Evolutionary conservation across 2,329 filamentous ascomycete species (phyloP), one percentile per base, ranked within the genome.

Genomic region (Chaetomium sp.): DNA sequence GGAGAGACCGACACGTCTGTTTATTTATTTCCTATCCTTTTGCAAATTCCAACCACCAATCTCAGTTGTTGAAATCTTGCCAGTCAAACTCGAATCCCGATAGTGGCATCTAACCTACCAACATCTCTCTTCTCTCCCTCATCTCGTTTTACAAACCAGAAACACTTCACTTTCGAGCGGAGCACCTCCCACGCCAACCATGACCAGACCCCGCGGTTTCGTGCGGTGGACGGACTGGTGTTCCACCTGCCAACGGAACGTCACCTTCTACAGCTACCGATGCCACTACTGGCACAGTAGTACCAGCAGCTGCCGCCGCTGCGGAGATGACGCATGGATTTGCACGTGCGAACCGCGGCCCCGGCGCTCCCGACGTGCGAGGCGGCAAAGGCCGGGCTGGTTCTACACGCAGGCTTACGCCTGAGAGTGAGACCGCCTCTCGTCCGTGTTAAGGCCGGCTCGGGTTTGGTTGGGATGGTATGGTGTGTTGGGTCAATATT

Each of bases 181-280:
- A n/a, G n/a, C n/a, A n/a, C n/a, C n/a, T n/a, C n/a, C n/a, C n/a
- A n/a, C n/a, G n/a, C n/a, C n/a, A 16, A 13, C 29, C 19, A 57
- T 62, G 10, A 57, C 16, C 23, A 4, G 23, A 27, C 42, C 57
- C 19, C 54, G 54, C 45, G 33, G 54, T 8, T 47, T 33, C 53
- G 8, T 57, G 4, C 19, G 53, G 12, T 60, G 62, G 62, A 27
- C 27, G 31, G 64, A 57, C 56, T 65, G 56, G 50, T 65, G 64
- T 16, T 42, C 64, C 2, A 31, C 57, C 38, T 65, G 64, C 51
- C 56, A 56, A 9, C 60, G 60, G 27, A 27, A 60, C 33, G 64
- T 60, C 29, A 65, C 64, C 9, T 63, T 65, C 60, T 63, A 65
- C 38, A 35, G 59, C 54, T 62, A 56, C 49, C 59, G 55, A 3